Conservation (phyloP, 108 stramenopile genomes). For the Chaetoceros tenuissimus region DNA sequence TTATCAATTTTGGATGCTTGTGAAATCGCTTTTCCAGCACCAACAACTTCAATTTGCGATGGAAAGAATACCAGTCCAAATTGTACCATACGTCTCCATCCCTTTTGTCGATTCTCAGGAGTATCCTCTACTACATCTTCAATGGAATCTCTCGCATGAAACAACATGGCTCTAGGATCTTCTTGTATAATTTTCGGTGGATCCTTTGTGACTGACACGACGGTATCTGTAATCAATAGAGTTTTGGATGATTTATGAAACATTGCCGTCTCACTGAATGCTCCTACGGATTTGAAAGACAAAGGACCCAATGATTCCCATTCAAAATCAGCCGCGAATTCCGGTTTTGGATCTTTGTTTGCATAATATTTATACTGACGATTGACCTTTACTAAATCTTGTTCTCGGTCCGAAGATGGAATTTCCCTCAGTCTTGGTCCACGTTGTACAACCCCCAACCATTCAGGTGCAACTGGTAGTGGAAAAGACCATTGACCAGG, state of each 20-base stretch:
- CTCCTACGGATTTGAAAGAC: conserved; percentile 69
- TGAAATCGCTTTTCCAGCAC: conserved; percentile 32
- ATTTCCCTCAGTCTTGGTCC: conserved; percentile 42
- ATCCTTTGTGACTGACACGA: conserved; percentile 62
- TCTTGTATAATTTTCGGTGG: conserved; percentile 71
- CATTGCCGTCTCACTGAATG: conserved; percentile 84
- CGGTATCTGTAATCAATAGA: conserved; percentile 78
- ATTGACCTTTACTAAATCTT: conserved; percentile 2
- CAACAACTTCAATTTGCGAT: conserved; percentile 68
- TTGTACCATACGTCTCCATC: conserved; percentile 85
- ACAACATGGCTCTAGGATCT: conserved; percentile 77
- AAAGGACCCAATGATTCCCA: conserved; percentile 76
- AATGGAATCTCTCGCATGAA: conserved; percentile 78
- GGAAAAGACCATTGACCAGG: conserved; percentile 86
- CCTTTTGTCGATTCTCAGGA: conserved; percentile 43
- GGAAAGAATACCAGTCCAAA: conserved; percentile 92
- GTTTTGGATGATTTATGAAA: conserved; percentile 73
- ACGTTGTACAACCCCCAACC: conserved; percentile 48
- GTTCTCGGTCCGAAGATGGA: conserved; percentile 25
- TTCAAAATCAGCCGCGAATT: conserved; percentile 75
- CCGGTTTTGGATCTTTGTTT: conserved; percentile 35
- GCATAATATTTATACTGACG: conserved; percentile 22
- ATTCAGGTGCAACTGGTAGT: conserved; percentile 57
- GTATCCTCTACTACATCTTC: conserved; percentile 57
- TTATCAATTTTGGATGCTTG: conserved; percentile 39